These are phyloP conservation scores for Odonthalia washingtoniensis DNA, from an alignment of 31 red algal genomes.

Conservation along the genomic window DNA sequence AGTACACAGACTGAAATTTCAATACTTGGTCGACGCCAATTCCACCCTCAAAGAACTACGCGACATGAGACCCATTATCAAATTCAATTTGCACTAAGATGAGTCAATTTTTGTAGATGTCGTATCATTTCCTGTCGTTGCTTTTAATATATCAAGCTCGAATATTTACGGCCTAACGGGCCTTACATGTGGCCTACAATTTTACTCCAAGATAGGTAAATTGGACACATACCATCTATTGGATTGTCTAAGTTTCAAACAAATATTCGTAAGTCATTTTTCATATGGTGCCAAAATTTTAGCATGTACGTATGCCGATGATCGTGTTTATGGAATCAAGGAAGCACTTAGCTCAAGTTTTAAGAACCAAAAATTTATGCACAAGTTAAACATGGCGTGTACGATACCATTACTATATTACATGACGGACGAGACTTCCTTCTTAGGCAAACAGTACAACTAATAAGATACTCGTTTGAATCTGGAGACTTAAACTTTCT, in stretches of 20 bases:
- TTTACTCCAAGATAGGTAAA: not conserved
- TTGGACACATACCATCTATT: not conserved
- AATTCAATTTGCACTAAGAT: not conserved
- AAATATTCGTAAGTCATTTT: constrained; percentile 2
- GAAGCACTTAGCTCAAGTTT: not conserved
- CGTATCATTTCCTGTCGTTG: not conserved
- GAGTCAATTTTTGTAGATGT: not conserved
- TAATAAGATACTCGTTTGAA: too few relatives aligned
- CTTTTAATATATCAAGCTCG: not conserved
- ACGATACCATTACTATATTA: constrained; percentile 32
- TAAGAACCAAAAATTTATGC: not conserved
- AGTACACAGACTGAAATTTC: not conserved
- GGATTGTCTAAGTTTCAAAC: constrained; percentile 27
- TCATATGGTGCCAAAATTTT: constrained; percentile 38
- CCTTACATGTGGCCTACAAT: not conserved
- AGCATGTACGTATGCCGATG: not conserved
- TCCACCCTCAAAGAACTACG: not conserved
- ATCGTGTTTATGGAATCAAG: constrained; percentile 7
- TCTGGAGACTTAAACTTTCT: too few relatives aligned
- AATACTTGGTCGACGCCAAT: not conserved
- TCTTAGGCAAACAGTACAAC: constrained; percentile 36
- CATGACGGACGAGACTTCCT: constrained; percentile 29
- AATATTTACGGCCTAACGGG: not conserved
- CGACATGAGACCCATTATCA: not conserved
- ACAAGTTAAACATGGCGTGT: constrained; percentile 31